Percentiles rank a stretch among this genome's conserved stretches.
phyloP scores from a whole-genome alignment of 2,329 filamentous ascomycete genomes.

The Coniochaeta sp. region DNA sequence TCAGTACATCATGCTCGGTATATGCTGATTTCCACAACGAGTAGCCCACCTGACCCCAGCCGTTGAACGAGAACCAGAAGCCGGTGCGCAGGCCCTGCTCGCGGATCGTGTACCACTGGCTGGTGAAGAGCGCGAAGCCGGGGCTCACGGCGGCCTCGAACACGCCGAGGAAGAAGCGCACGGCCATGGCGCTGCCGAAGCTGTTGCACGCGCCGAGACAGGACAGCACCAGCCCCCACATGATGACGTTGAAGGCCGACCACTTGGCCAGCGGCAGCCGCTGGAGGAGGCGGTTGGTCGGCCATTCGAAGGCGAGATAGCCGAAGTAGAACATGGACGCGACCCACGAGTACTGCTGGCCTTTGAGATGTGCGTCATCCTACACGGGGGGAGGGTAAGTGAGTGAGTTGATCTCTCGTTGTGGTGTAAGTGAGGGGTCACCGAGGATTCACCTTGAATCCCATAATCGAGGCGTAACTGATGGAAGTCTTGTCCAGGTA shows the following conservation, averaged over 20 bases:
- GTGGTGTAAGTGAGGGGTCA: neutral
- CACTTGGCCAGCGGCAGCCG: conserved; percentile 59
- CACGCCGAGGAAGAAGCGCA: conserved; percentile 61
- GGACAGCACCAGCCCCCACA: conserved; percentile 50
- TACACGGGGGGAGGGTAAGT: too few relatives aligned
- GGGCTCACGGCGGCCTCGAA: conserved; percentile 64
- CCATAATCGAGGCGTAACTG: conserved; percentile 46
- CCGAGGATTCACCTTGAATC: conserved; percentile 28
- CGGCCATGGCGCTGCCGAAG: conserved; percentile 54
- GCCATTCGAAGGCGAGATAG: conserved; percentile 55
- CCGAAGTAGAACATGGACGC: conserved; percentile 39
- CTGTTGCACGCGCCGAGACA: conserved; percentile 56
- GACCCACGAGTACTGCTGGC: conserved; percentile 42
- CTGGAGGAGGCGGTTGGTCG: conserved; percentile 58
- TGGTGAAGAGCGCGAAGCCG: conserved; percentile 60
- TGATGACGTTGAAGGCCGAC: conserved; percentile 54
- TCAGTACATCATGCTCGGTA: neutral
- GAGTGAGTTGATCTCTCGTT: neutral
- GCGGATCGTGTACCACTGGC: conserved; percentile 62
- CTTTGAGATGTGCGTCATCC: conserved; percentile 32
- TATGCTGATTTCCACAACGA: too few relatives aligned
- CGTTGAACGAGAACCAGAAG: conserved; percentile 59
- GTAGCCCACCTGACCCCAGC: conserved; percentile 25
- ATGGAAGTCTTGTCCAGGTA: conserved; percentile 40
- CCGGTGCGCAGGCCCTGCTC: conserved; percentile 57